These are phyloP conservation scores for Ascodesmis nigricans DNA, from an alignment of 495 filamentous ascomycete genomes.

Conservation along the genomic window DNA sequence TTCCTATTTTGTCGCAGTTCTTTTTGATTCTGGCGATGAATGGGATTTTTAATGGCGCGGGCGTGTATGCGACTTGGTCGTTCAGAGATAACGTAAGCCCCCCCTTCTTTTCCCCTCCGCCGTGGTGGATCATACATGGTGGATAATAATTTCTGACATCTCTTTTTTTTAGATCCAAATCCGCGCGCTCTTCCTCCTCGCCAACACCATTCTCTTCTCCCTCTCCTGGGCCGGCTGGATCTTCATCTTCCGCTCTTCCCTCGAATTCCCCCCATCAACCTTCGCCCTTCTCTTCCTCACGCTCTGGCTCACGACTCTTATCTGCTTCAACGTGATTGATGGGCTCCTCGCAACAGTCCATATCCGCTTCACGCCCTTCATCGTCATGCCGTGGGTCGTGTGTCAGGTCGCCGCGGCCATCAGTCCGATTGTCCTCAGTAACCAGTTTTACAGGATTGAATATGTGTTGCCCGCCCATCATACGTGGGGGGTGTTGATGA, in stretches of 20 bases:
- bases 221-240: conserved; percentile 2
- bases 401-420: conserved; percentile 4
- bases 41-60: conserved; percentile 5
- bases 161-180: too few species aligned
- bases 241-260: neutral
- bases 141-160: too few species aligned
- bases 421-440: conserved; percentile 5
- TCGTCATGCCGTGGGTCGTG: conserved; percentile 4
- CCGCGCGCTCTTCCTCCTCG: too few species aligned
- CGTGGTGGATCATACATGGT: too few species aligned
- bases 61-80: conserved; percentile 9
- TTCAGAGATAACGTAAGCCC: conserved; percentile 2
- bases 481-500: conserved; percentile 9
- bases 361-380: conserved; percentile 7
- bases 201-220: neutral
- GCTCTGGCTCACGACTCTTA: conserved; percentile 5
- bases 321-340: conserved; percentile 8
- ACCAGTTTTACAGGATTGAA: conserved; percentile 6
- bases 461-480: conserved; percentile 9
- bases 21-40: conserved; percentile 5
- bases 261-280: neutral
- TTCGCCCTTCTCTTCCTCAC: neutral
- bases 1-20: conserved; percentile 2
- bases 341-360: conserved; percentile 2
- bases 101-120: neutral